Evolutionary conservation across 2,329 filamentous ascomycete species (phyloP), one percentile per base, ranked within the genome.

Genomic region (Ciborinia camelliae): DNA sequence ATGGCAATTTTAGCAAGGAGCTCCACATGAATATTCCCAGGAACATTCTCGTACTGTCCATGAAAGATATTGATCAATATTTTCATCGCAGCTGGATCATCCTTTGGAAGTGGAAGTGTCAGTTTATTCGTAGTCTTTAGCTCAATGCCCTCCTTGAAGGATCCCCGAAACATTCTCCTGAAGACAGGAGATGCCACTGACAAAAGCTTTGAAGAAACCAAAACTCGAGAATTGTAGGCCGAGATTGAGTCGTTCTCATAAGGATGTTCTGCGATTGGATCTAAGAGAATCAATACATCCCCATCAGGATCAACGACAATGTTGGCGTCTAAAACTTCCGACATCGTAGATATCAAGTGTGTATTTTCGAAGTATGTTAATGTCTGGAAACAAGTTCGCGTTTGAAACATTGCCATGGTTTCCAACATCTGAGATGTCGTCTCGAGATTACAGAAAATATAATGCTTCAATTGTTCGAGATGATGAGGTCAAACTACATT

Each of bases 121-220:
- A 55, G 0, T 18, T n/a, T n/a, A 2, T 30, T 23, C 30, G 1
- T 32, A 3, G 7, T 15, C 2, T 15, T 30, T 4, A 57, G 15
- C 32, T 26, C 28, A 1, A 23, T 20, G 14, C 39, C 28, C 53
- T 63, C 50, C 9, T 45, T 12, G 9, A 55, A 63, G 5, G 8
- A 2, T 7, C 43, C 41, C 3, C 47, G 41, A 12, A 57, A 28
- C 30, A 63, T 39, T 20, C 14, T 39, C 23, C 57, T 50, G n/a
- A 63, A 63, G 4, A 30, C 30, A n/a, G 28, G 23, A 1, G 51
- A 63, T 7, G 51, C 41, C 26, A 57, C n/a, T 20, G 23, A 35
- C n/a, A 57, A 47, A 6, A 39, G 30, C 41, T 50, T 50, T 9
- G 41, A 63, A 26, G 61, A 63, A 35, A 37, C 30, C 4, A 63